These are phyloP conservation scores for Apophysomyces sp. DNA, from an alignment of 371 early-diverging fungal species.

Conservation along the genomic window DNA sequence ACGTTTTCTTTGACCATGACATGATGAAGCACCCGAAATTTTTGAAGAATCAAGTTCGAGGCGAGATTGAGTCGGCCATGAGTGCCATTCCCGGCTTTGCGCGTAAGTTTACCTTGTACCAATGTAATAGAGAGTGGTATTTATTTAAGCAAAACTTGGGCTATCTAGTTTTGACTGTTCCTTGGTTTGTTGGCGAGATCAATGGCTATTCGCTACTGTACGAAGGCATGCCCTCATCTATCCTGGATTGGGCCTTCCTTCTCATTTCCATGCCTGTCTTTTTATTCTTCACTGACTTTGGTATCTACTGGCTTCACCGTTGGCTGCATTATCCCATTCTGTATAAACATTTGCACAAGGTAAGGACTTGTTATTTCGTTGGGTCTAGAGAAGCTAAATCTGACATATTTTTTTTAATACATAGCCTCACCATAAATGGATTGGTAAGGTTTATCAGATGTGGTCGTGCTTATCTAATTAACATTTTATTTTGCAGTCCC, in stretches of 20 bases:
- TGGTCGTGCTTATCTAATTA: neutral
- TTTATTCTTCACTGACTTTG: conserved; percentile 89
- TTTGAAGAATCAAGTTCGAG: conserved; percentile 82
- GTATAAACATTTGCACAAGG: conserved; percentile 90
- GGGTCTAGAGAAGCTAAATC: neutral
- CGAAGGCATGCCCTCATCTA: conserved; percentile 43
- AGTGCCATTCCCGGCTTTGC: conserved; percentile 80
- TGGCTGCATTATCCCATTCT: conserved; percentile 83
- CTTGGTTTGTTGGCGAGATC: conserved; percentile 89
- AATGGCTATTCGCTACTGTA: conserved; percentile 82
- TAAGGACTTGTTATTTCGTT: conserved; percentile 16
- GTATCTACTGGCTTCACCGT: conserved; percentile 95
- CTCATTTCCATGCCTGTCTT: conserved; percentile 66
- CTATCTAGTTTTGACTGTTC: conserved; percentile 77
- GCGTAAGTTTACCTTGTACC: conserved; percentile 18
- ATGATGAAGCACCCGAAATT: conserved; percentile 91
- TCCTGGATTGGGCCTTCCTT: conserved; percentile 62
- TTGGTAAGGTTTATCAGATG: conserved; percentile 26
- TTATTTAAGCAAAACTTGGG: too few species aligned
- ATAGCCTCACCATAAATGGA: conserved; percentile 60
- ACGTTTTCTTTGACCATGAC: conserved; percentile 82
- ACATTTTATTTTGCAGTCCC: conserved; percentile 78
- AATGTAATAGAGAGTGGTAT: neutral
- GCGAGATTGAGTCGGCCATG: conserved; percentile 82
- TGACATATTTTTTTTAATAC: conserved; percentile 2